These are phyloP conservation scores for Pseudonitzschia multiseries DNA, from an alignment of 108 stramenopile species.

Conservation along the genomic window DNA sequence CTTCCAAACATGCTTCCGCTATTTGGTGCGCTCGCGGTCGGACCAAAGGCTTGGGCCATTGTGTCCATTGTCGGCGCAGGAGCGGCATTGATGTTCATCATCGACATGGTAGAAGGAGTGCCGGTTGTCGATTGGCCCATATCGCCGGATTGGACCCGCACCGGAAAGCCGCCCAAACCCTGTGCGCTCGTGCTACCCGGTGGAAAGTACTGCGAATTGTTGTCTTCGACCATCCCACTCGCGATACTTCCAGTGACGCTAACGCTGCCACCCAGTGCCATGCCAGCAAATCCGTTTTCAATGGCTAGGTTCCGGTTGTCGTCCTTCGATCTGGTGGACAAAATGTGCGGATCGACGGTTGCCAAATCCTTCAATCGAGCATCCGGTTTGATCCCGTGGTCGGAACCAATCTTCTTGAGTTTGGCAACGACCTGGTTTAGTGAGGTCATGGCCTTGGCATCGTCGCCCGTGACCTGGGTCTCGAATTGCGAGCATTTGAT, in stretches of 20 bases:
- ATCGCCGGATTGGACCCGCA: slow-evolving; percentile 15
- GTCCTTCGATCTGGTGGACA: slow-evolving; percentile 44
- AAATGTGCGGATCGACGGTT: slow-evolving; percentile 40
- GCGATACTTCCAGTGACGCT: neutral
- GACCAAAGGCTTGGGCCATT: slow-evolving; percentile 33
- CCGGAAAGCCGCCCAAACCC: slow-evolving; percentile 50
- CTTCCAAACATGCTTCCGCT: slow-evolving; percentile 6
- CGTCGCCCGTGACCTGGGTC: slow-evolving; percentile 59
- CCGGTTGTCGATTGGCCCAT: neutral
- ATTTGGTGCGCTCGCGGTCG: neutral
- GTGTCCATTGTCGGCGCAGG: slow-evolving; percentile 62
- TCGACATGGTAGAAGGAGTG: slow-evolving; percentile 39
- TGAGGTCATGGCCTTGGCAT: slow-evolving; percentile 44
- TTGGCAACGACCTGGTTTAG: slow-evolving; percentile 49
- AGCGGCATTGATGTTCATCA: slow-evolving; percentile 43
- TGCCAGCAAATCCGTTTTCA: slow-evolving; percentile 33
- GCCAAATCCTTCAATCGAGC: slow-evolving; percentile 74
- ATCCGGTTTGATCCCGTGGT: slow-evolving; percentile 54
- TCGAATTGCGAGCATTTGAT: slow-evolving; percentile 81
- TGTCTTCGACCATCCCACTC: neutral
- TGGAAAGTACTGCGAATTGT: slow-evolving; percentile 28
- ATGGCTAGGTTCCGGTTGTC: slow-evolving; percentile 21
- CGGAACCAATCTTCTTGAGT: slow-evolving; percentile 54
- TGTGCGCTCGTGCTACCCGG: slow-evolving; percentile 41
- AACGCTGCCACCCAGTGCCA: slow-evolving; percentile 11